Evolutionary conservation across 805 yeast genomes (phyloP), one percentile per base, ranked within the genome.

Genomic region (Yarrowia sp.): DNA sequence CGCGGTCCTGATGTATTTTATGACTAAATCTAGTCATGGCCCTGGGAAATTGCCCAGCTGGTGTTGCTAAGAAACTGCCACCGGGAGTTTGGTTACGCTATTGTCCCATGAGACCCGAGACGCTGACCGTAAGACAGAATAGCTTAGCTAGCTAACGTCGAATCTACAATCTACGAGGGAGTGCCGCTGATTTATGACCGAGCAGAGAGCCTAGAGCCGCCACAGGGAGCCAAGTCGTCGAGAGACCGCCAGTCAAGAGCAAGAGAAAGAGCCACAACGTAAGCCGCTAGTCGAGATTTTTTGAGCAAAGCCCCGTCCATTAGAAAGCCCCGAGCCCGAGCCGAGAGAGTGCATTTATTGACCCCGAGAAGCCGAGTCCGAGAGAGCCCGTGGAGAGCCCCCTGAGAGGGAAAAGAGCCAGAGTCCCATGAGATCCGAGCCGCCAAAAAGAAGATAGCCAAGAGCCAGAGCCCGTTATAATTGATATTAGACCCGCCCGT

Each of bases 231-330:
- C 55, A 48, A 48, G 55, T 47, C 53, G 53, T 47, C 53, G 53
- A 35, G 42, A 50, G 57, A 35, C 57, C 57, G 42, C 55, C 55
- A 48, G 53, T 47, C 41, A 35, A 18, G 28, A 35, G 41, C 53
- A n/a, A 47, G 50, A 6, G 36, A 4, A 47, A 33, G 55, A 35
- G 55, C 53, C 53, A 51, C 43, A 51, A 36, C 58, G 43, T 14
- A 43, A 51, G 58, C 58, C 58, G 58, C 58, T 51, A 51, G 15
- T n/a, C 14, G 39, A 32, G 35, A 36, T 14, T 32, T 51, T 50
- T 51, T 51, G 58, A 51, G 58, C 43, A 51, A 51, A 48, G 55
- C 33, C 41, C 55, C n/a, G n/a, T n/a, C n/a, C 55, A 48, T 48
- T 35, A 41, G 41, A 48, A 41, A 48, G 55, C 41, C 41, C 55